Evolutionary conservation across 1,284 basidiomycete species (phyloP).

Genomic region (Exsudoporus floridanus): DNA sequence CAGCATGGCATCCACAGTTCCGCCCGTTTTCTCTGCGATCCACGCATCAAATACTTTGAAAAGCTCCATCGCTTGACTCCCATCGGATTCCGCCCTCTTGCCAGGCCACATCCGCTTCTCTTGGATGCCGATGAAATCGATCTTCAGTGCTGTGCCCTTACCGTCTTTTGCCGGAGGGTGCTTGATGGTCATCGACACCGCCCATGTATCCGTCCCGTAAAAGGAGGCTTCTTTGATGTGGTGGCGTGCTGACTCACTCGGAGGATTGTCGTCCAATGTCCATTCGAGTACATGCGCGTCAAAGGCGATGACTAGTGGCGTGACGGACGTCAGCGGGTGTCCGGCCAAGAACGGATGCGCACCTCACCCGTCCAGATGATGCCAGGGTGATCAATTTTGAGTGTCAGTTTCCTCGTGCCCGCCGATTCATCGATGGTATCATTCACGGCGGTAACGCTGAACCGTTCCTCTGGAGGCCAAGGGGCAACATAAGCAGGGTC

Average conservation of each 20-base stretch:
- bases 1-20: conserved; percentile 63
- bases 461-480: conserved; percentile 46
- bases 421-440: conserved; percentile 55
- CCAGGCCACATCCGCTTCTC: conserved; percentile 80
- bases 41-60: conserved; percentile 69
- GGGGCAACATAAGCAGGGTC: conserved; percentile 54
- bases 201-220: conserved; percentile 73
- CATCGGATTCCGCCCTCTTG: conserved; percentile 54
- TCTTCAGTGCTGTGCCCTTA: conserved; percentile 33
- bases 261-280: conserved; percentile 78
- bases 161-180: conserved; percentile 34
- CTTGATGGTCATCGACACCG: conserved; percentile 68
- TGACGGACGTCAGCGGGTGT: neutral
- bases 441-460: conserved; percentile 62
- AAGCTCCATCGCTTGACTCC: conserved; percentile 60
- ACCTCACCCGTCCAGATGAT: conserved; percentile 82
- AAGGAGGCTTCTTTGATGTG: conserved; percentile 90
- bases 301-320: conserved; percentile 76
- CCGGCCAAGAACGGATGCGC: neutral
- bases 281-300: conserved; percentile 89
- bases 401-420: conserved; percentile 70
- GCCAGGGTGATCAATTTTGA: conserved; percentile 79
- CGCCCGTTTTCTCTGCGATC: conserved; percentile 57
- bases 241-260: conserved; percentile 72
- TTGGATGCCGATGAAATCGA: conserved; percentile 72